Conservation (phyloP, 139 green algal genomes). For the Astrephomene gubernaculifera region DNA sequence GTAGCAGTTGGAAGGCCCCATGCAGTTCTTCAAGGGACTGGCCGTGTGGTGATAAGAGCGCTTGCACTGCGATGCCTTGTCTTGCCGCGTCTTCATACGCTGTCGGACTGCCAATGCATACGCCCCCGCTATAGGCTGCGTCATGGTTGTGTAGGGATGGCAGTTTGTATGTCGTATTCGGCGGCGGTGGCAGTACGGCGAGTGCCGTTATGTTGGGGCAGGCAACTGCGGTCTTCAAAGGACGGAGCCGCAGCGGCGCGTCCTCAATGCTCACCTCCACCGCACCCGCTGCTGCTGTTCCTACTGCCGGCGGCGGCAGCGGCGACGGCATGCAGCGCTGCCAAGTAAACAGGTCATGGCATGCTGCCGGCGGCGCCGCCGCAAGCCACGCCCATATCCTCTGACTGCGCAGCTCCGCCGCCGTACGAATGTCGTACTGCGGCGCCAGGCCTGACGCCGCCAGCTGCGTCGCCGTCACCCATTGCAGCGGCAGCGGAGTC, state of each 20-base stretch:
- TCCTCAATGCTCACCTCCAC: background rate
- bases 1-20: too few relatives aligned
- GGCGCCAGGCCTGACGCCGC: background rate
- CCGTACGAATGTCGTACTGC: slow-evolving; percentile 1
- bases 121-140: background rate
- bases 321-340: background rate
- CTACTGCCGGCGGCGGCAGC: background rate
- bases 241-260: background rate
- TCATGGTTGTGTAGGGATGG: too few relatives aligned
- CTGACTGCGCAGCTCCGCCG: background rate
- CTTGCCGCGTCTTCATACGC: too few relatives aligned
- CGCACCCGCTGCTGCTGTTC: background rate
- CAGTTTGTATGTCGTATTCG: too few relatives aligned
- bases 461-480: slow-evolving; percentile 20
- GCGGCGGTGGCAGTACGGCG: slow-evolving; percentile 19
- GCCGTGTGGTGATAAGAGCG: too few relatives aligned
- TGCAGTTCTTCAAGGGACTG: too few relatives aligned
- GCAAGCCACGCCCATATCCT: slow-evolving; percentile 14
- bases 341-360: slow-evolving; percentile 16
- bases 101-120: too few relatives aligned
- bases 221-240: too few relatives aligned
- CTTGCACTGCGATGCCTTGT: too few relatives aligned
- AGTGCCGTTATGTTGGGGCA: background rate
- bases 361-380: background rate
- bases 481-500: slow-evolving; percentile 14